A percentile compares a stretch with the other conserved stretches of the same genome.
phyloP scores from a whole-genome alignment of 2,329 filamentous ascomycete genomes.

The Graphilbum fragrans region DNA sequence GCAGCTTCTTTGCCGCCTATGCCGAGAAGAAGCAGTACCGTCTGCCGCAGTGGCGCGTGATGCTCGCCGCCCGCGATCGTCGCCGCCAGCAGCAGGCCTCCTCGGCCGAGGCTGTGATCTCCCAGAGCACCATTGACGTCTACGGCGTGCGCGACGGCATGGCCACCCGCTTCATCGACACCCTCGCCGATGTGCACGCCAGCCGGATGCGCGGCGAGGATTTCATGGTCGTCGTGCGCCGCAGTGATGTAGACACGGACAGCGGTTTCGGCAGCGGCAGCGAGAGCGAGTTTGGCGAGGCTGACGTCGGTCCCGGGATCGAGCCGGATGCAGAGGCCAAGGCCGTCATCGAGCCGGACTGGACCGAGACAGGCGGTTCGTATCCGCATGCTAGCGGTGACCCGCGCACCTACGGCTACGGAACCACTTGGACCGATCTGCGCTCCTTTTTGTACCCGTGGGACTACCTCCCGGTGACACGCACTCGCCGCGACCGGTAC shows the following conservation, averaged over 20 bases:
- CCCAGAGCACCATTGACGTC: slow-evolving; percentile 34
- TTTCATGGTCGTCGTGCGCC: slow-evolving; percentile 11
- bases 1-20: slow-evolving; percentile 6
- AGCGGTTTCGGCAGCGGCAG: not conserved
- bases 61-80: slow-evolving; percentile 8
- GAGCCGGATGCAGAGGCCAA: not conserved
- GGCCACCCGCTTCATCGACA: slow-evolving; percentile 17
- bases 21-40: slow-evolving; percentile 8
- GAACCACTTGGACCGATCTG: slow-evolving; percentile 9
- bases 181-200: slow-evolving; percentile 10
- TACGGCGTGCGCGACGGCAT: slow-evolving; percentile 48
- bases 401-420: slow-evolving; percentile 10
- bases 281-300: too few relatives aligned
- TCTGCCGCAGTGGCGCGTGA: slow-evolving; percentile 9
- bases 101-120: slow-evolving; percentile 6
- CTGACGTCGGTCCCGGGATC: too few relatives aligned
- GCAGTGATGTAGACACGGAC: not conserved
- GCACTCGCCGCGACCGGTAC: slow-evolving; percentile 9
- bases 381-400: slow-evolving; percentile 9
- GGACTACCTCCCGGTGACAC: slow-evolving; percentile 8
- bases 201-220: slow-evolving; percentile 8
- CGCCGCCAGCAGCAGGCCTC: not conserved
- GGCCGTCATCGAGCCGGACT: not conserved
- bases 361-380: slow-evolving; percentile 1
- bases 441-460: slow-evolving; percentile 11